Conservation (phyloP, 108 stramenopile genomes). For the Pseudonitzschia multiseries region DNA sequence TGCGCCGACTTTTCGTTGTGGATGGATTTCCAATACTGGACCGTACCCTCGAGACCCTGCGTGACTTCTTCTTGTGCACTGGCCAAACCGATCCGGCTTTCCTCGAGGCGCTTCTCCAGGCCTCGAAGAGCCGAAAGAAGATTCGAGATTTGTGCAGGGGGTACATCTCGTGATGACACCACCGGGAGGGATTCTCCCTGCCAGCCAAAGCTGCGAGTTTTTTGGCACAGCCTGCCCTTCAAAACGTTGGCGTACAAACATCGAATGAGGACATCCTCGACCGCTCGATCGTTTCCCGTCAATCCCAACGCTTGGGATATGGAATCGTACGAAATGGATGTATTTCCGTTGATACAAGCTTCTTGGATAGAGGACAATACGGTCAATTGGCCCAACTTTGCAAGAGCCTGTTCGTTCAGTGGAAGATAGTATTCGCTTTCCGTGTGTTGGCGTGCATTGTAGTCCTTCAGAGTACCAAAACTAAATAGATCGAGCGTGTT, state of each 20-base stretch:
- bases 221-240: slow-evolving; percentile 44
- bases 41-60: neutral
- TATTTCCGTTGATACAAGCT: slow-evolving; percentile 25
- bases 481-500: slow-evolving; percentile 57
- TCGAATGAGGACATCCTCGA: slow-evolving; percentile 44
- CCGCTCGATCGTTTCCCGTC: slow-evolving; percentile 7
- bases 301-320: slow-evolving; percentile 24
- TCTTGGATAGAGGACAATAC: slow-evolving; percentile 42
- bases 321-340: slow-evolving; percentile 26
- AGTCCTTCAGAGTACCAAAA: slow-evolving; percentile 40
- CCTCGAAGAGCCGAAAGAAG: slow-evolving; percentile 1
- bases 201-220: slow-evolving; percentile 18
- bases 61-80: slow-evolving; percentile 3
- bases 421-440: slow-evolving; percentile 22
- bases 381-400: slow-evolving; percentile 48
- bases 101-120: slow-evolving; percentile 16
- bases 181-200: slow-evolving; percentile 9
- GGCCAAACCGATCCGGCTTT: neutral
- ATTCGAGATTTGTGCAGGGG: neutral
- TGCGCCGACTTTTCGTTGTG: neutral
- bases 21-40: neutral
- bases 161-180: slow-evolving; percentile 9
- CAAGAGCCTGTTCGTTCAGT: slow-evolving; percentile 39
- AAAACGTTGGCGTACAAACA: slow-evolving; percentile 43
- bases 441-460: slow-evolving; percentile 5